Base-by-base conservation (phyloP, 352 stramenopile genomes). In the Phytophthora capsici region DNA sequence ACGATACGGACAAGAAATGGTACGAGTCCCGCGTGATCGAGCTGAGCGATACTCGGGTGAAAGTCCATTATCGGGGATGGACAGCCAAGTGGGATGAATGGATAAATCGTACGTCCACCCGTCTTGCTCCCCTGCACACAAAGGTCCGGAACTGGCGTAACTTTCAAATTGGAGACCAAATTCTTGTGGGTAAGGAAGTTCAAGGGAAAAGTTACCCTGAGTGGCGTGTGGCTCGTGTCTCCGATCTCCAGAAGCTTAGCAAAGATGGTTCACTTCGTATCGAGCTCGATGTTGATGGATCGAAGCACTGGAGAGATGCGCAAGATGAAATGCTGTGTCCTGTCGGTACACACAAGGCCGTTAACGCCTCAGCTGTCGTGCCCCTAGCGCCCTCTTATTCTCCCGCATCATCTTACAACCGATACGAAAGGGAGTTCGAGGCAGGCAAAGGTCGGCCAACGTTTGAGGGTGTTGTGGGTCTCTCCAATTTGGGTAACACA, bases 21-120 rank as follows among this genome's bases (percentile, higher is more conserved):
- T 90, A 90, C 36, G 87, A 95, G 40, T 89, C 84, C 16, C 71
- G 80, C 6, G 63, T 94, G 16, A 60, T 93, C 2, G 75, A 69
- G 1, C n/a, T 84, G 25, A 59, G 72, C 2, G 38, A 69, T 1
- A 69, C 25, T 5, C 66, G 86, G 3, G 75, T 99, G 28, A 78
- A 95, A 28, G 89, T 99, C 28, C 96, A 99, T 69, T 99, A 98
- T 69, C 98, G 98, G 54, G 97, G 97, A 6, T 99, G 97, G 97
- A 97, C 97, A 3, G 60, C 86, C 10, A 94, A 97, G 58, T 99
- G 97, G 97, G 96, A 99, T 73, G 96, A 99, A 73, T 99, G 95
- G 95, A 75, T 99, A 22, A 64, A 80, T 6, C 89, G 82, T 26
- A 80, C 93, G 57, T 98, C 96, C 10, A 59, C 84, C 13, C 83